Conservation (phyloP, 2,329 filamentous ascomycete genomes). For the Botrytis tulipae region DNA sequence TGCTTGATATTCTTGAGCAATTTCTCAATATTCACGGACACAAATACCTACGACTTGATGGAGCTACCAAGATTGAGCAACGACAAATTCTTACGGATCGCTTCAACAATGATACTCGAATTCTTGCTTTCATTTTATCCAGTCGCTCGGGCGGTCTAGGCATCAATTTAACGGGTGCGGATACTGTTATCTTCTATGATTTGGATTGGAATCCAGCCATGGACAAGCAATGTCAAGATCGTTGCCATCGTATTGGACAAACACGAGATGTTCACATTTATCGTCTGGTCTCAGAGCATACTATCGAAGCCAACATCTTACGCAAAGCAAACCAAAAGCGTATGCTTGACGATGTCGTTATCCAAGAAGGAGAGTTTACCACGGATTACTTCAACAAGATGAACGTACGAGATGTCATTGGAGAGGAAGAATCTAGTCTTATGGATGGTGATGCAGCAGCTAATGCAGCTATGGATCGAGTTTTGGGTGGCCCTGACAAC, state of each 20-base stretch:
- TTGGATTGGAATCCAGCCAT: slow-evolving; percentile 99
- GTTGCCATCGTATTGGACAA: slow-evolving; percentile 95
- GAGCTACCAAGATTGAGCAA: slow-evolving; percentile 94
- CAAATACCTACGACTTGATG: slow-evolving; percentile 93
- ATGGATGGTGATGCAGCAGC: slow-evolving; percentile 69
- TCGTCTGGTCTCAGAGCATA: slow-evolving; percentile 87
- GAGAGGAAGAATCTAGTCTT: slow-evolving; percentile 50
- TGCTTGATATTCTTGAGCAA: slow-evolving; percentile 93
- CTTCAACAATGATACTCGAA: slow-evolving; percentile 92
- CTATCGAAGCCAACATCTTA: slow-evolving; percentile 96
- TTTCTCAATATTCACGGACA: slow-evolving; percentile 98
- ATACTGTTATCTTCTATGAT: slow-evolving; percentile 98
- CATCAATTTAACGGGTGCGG: slow-evolving; percentile 94
- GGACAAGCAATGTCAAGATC: slow-evolving; percentile 98
- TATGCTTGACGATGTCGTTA: slow-evolving; percentile 96
- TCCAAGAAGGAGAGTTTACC: slow-evolving; percentile 96
- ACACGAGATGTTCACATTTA: slow-evolving; percentile 98
- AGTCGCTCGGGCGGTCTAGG: slow-evolving; percentile 91
- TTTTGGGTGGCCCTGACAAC: slow-evolving; percentile 61
- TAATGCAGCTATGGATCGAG: slow-evolving; percentile 79
- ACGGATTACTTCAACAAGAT: slow-evolving; percentile 91
- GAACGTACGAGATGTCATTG: slow-evolving; percentile 65
- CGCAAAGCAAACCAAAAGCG: slow-evolving; percentile 97
- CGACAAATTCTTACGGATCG: slow-evolving; percentile 92
- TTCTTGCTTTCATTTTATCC: slow-evolving; percentile 92